Base-by-base conservation (phyloP, 2,329 filamentous ascomycete genomes). In the Colletotrichum phormii region DNA sequence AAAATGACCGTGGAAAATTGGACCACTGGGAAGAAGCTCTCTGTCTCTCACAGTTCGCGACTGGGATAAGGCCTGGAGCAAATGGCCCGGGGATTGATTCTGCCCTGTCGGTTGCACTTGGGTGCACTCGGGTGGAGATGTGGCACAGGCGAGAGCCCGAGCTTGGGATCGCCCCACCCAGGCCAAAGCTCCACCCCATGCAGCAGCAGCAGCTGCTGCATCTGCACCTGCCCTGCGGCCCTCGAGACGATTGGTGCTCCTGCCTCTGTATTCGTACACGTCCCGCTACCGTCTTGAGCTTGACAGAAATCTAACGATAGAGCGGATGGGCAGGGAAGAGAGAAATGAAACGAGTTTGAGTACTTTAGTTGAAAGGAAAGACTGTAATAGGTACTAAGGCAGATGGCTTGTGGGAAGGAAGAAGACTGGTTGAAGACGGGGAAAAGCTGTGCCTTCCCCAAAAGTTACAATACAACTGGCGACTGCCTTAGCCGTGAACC, bases 61-160 rank as follows among this genome's bases (percentile, higher is more conserved):
- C 63, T 8, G 33, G 54, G 54, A 64, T 64, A 4, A 33, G 33
- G 59, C 54, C 31, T 72, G 70, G 59, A 69, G 42, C 42, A 49
- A 22, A 26, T 49, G 46, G 46, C 54, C 66, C 66, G 66, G 59
- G 66, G 26, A 46, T 54, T 53, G 26, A 51, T 70, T 60, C 70
- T 66, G 66, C 54, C 54, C 60, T 60, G 42, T 72, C 66, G 66
- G 66, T 72, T 62, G 60, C 66, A 64, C 46, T 53, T 24, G 33
- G 61, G 18, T 49, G 42, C 42, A 49, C 18, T 49, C 7, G 33
- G 61, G 60, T 64, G 33, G 59, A n/a, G 33, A 9, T 24, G 24
- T n/a, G 12, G 26, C 33, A 57, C 31, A 64, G 49, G 59, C 42
- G 46, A 57, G 12, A 70, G 66, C 54, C 18, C 54, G 54, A 55